A percentile compares a stretch with the other conserved stretches of the same genome.
phyloP scores from a whole-genome alignment of 2,329 filamentous ascomycete species.

The Trichoderma asperellum region DNA sequence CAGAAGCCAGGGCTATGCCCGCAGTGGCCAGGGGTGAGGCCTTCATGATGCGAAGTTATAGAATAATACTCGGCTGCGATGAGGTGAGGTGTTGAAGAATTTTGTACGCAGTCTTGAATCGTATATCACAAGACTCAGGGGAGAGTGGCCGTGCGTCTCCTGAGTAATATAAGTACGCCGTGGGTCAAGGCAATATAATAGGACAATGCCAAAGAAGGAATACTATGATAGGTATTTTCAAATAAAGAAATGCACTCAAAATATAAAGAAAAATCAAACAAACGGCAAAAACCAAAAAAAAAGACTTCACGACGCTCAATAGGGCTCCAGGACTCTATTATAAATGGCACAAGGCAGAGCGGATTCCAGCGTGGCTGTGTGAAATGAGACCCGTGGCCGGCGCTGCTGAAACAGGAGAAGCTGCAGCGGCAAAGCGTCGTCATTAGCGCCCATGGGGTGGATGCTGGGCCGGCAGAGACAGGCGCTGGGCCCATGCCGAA shows the following conservation, averaged over 20 bases:
- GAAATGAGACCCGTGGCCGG: slow-evolving; percentile 3
- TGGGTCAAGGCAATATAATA: not conserved
- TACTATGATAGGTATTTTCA: not conserved
- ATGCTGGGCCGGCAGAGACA: not conserved
- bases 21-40: slow-evolving; percentile 22
- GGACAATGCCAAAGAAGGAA: not conserved
- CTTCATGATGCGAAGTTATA: slow-evolving; percentile 23
- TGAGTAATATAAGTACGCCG: not conserved
- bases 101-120: not conserved
- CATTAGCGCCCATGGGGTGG: slow-evolving; percentile 27
- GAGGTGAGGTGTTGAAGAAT: not conserved
- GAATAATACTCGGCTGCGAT: not conserved
- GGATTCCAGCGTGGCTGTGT: slow-evolving; percentile 16
- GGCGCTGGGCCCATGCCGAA: slow-evolving; percentile 14
- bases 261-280: not conserved
- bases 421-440: slow-evolving; percentile 23
- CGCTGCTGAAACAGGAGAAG: slow-evolving; percentile 21
- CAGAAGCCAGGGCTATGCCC: slow-evolving; percentile 28
- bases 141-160: not conserved
- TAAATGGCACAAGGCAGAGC: not conserved
- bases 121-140: not conserved
- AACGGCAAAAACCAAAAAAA: not conserved
- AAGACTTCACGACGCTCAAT: not conserved
- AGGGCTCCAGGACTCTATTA: not conserved
- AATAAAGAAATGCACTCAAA: not conserved